Base-by-base conservation (phyloP, 495 filamentous ascomycete genomes). In the Penicillium egyptiacum region DNA sequence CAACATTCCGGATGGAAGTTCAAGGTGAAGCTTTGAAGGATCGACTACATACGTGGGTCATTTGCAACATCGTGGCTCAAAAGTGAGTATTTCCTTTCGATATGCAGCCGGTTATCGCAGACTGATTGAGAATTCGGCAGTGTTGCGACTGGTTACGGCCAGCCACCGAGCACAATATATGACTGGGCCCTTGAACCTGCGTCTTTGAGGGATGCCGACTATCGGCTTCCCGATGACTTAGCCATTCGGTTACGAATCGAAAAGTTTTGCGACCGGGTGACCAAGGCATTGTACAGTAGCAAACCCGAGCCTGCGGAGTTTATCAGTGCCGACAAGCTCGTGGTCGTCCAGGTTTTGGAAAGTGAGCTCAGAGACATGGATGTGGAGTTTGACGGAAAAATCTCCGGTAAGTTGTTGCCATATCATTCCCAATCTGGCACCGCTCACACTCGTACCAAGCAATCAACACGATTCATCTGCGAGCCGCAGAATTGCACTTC, bases 11-110 rank as follows among this genome's bases (percentile, higher is more conserved):
- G 6, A 86, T 96, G 53, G 88, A 92, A 58, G 81, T 93, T 22
- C 86, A 87, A 68, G 88, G 88, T 47, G 91, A 93, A 62, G 90
- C 94, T 50, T 76, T 97, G 37, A 85, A 89, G 58, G 92, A 96
- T 67, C 81, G 92, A 26, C 79, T 96, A 45, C 86, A 86, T 61
- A 97, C 92, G 1, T 97, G 92, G 92, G 88, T 91, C 10, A 86
- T 91, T 6, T 94, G 90, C 70, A 97, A 97, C 66, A 90, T 94
- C 54, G 90, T 96, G 14, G 87, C 91, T 11, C 91, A 96, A 71
- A 84, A 81, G 83, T 85, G 60, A 67, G 76, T 65, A 22, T 25
- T 45, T 31, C 28, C 4, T 47, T 9, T 20, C 6, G 4, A 26
- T n/a, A 14, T 19, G 16, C 25, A 20, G 8, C 5, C 5, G 11